phyloP scores from a whole-genome alignment of 805 yeast genomes.

The Wickerhamiella dianesei region DNA sequence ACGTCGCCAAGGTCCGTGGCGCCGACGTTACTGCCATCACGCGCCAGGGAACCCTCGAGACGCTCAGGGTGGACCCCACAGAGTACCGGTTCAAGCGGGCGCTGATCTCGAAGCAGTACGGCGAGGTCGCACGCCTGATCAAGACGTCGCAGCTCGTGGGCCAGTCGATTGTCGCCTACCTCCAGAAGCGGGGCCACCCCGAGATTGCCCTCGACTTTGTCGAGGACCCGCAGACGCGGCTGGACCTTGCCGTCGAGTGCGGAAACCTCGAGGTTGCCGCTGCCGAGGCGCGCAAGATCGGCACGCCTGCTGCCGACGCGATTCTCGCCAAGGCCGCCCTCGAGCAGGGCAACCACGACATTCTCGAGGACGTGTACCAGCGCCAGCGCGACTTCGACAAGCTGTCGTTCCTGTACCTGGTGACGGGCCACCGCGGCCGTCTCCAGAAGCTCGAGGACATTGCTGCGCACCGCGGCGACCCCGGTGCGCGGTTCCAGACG shows the following conservation, averaged over 20 bases:
- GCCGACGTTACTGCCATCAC: constrained; percentile 65
- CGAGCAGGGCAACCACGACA: constrained; percentile 71
- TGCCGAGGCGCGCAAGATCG: constrained; percentile 69
- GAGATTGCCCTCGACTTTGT: constrained; percentile 96
- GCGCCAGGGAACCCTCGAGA: constrained; percentile 74
- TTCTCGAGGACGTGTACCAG: constrained; percentile 81
- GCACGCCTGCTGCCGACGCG: constrained; percentile 61
- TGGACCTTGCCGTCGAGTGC: constrained; percentile 89
- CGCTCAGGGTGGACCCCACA: constrained; percentile 76
- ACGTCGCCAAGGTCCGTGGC: constrained; percentile 57
- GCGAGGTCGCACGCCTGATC: constrained; percentile 82
- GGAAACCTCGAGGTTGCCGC: constrained; percentile 81
- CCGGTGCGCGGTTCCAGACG: constrained; percentile 68
- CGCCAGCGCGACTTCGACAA: constrained; percentile 76
- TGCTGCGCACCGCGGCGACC: constrained; percentile 78
- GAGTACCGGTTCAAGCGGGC: constrained; percentile 95
- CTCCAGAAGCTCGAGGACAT: constrained; percentile 74
- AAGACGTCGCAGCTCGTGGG: constrained; percentile 86
- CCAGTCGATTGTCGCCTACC: constrained; percentile 87
- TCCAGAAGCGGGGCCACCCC: constrained; percentile 91
- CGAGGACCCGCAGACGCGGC: constrained; percentile 89
- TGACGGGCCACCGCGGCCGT: constrained; percentile 67
- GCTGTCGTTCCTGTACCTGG: constrained; percentile 73
- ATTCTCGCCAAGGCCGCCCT: constrained; percentile 75
- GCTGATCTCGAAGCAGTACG: constrained; percentile 73